A percentile compares a stretch with the other conserved stretches of the same genome.
phyloP scores from a whole-genome alignment of 257 asterid genomes.

The Penstemon barbatus region DNA sequence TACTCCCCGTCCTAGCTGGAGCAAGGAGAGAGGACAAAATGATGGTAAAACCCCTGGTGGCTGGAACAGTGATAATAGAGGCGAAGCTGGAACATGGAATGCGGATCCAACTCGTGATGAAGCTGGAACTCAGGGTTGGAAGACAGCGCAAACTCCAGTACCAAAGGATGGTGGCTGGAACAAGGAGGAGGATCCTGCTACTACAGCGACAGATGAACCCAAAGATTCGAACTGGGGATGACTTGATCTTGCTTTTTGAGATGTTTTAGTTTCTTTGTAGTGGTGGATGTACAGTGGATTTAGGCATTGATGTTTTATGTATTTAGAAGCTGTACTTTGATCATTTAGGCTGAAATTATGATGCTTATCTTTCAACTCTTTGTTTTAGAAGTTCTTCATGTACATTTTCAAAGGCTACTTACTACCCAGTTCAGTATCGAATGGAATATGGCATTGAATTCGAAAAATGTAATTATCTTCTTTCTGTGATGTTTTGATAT shows the following conservation, averaged over 20 bases:
- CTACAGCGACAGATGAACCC: slow-evolving; percentile 8
- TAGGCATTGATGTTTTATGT: background rate
- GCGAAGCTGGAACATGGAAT: slow-evolving; percentile 41
- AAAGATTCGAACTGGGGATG: background rate
- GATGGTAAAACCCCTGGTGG: no score
- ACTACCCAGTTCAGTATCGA: background rate
- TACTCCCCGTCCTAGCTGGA: no score
- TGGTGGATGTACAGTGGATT: background rate
- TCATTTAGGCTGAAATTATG: no score
- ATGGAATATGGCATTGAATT: background rate
- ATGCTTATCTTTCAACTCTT: background rate
- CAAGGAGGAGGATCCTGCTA: background rate
- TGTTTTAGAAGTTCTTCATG: slow-evolving; percentile 13
- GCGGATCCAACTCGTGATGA: background rate
- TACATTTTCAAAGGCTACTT: slow-evolving; percentile 27
- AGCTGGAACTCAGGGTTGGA: slow-evolving; percentile 17
- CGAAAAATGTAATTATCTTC: background rate
- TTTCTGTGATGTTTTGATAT: background rate
- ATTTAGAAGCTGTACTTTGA: background rate
- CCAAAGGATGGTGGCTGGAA: slow-evolving; percentile 9
- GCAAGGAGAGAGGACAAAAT: no score
- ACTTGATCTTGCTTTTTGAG: background rate
- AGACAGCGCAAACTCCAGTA: slow-evolving; percentile 17
- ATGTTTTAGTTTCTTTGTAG: background rate
- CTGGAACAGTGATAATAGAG: background rate